Evolutionary conservation across 176 grass and related monocot species (phyloP).

Genomic region (Dactylis glomerata): DNA sequence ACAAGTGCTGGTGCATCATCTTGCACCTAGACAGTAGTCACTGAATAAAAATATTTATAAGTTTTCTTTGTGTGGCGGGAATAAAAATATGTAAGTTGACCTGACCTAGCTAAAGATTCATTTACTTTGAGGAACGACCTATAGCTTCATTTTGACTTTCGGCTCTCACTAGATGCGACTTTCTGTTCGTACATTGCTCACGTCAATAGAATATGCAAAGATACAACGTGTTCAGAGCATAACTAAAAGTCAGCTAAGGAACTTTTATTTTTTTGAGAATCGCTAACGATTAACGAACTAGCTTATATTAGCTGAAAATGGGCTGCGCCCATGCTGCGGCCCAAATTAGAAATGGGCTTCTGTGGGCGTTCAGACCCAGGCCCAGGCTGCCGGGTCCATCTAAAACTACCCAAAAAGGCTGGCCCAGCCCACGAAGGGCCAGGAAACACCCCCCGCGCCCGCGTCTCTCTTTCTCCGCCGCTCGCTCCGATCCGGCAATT

Average conservation of each 20-base stretch:
- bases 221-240: background rate
- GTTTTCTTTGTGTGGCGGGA: too few species aligned
- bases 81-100: background rate
- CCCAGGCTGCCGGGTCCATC: background rate
- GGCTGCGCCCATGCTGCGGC: too few species aligned
- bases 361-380: background rate
- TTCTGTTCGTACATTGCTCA: background rate
- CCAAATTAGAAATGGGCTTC: too few species aligned
- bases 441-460: background rate
- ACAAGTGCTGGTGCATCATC: background rate
- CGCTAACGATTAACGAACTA: too few species aligned
- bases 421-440: background rate
- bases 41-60: background rate
- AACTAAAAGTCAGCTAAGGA: background rate
- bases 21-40: background rate
- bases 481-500: too few species aligned
- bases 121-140: background rate
- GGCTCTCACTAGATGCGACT: background rate
- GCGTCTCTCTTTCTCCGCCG: too few species aligned
- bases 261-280: background rate
- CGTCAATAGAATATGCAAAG: background rate
- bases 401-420: background rate
- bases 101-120: background rate
- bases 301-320: background rate
- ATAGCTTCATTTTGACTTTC: background rate